Percentiles rank a stretch among this genome's conserved stretches.
phyloP scores from a whole-genome alignment of 2,329 filamentous ascomycete species.

The Davidsoniella eucalypti region DNA sequence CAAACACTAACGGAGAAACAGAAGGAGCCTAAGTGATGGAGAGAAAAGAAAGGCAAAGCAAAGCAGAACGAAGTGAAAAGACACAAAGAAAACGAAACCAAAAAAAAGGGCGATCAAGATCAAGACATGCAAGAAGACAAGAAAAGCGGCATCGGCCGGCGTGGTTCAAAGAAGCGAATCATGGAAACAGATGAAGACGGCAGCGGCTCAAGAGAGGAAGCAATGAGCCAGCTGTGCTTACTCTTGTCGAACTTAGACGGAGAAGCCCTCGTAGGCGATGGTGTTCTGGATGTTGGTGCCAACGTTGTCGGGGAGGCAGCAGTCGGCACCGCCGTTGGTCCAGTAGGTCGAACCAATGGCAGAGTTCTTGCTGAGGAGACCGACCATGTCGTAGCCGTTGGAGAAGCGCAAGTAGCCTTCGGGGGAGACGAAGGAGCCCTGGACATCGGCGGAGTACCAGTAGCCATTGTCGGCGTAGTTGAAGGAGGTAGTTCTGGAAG shows the following conservation, averaged over 20 bases:
- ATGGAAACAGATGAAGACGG: not conserved
- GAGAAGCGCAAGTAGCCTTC: conserved; percentile 4
- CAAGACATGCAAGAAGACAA: not conserved
- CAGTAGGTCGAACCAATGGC: conserved; percentile 6
- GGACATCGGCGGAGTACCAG: conserved; percentile 8
- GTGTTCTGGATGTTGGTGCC: conserved; percentile 8
- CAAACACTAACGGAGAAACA: not conserved
- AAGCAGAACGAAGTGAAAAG: not conserved
- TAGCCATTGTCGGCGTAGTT: conserved; percentile 4
- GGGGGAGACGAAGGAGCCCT: conserved; percentile 6
- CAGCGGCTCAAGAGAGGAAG: not conserved
- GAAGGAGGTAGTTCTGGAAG: not conserved
- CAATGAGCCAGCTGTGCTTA: not conserved
- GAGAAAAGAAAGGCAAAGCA: not conserved
- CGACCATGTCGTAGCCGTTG: not conserved
- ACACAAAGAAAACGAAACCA: not conserved
- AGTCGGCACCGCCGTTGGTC: conserved; percentile 4
- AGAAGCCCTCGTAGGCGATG: conserved; percentile 8
- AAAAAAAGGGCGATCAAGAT: not conserved
- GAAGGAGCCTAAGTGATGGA: not conserved
- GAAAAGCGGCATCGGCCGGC: no score
- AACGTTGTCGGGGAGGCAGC: conserved; percentile 10
- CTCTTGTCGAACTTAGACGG: not conserved
- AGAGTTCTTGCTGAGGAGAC: conserved; percentile 4
- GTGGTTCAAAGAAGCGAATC: not conserved